phyloP scores from a whole-genome alignment of 2,329 filamentous ascomycete species.

The Pestalotiopsis sp. region DNA sequence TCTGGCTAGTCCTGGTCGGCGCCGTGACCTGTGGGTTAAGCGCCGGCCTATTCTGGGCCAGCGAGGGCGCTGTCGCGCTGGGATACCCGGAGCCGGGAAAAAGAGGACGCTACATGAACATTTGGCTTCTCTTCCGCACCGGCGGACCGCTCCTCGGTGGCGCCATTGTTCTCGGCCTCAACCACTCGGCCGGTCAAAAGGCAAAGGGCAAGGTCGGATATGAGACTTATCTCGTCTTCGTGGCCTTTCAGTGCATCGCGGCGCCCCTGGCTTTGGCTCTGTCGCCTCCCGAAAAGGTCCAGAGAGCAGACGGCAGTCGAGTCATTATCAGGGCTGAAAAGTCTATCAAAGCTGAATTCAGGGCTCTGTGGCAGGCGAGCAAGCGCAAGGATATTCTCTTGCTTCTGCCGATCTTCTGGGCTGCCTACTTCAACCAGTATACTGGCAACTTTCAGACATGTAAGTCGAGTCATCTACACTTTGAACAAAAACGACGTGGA shows the following conservation, averaged over 20 bases:
- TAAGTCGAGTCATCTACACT: neutral
- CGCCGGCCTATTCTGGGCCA: conserved; percentile 75
- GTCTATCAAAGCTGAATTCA: conserved; percentile 56
- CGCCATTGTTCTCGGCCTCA: conserved; percentile 69
- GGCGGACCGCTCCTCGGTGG: conserved; percentile 64
- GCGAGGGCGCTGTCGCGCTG: conserved; percentile 71
- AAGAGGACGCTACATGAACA: conserved; percentile 63
- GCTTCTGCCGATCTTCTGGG: conserved; percentile 71
- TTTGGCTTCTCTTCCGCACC: conserved; percentile 63
- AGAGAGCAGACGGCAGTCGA: conserved; percentile 64
- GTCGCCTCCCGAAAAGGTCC: conserved; percentile 60
- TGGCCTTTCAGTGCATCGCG: conserved; percentile 65
- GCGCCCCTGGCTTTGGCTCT: conserved; percentile 65
- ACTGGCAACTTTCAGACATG: conserved; percentile 48
- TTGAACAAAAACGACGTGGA: too few relatives aligned
- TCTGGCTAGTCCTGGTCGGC: conserved; percentile 69
- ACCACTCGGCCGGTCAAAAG: conserved; percentile 51
- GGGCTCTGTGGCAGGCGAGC: conserved; percentile 61
- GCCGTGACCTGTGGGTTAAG: conserved; percentile 69
- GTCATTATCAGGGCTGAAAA: conserved; percentile 64
- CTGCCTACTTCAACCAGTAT: conserved; percentile 53
- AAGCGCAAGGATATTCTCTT: conserved; percentile 72
- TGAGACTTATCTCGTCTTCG: conserved; percentile 68
- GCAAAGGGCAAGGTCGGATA: conserved; percentile 61
- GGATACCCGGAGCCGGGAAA: conserved; percentile 72